A percentile compares a stretch with the other conserved stretches of the same genome.
Conservation (phyloP, 345 rosid genomes). For the Moringa oleifera region DNA sequence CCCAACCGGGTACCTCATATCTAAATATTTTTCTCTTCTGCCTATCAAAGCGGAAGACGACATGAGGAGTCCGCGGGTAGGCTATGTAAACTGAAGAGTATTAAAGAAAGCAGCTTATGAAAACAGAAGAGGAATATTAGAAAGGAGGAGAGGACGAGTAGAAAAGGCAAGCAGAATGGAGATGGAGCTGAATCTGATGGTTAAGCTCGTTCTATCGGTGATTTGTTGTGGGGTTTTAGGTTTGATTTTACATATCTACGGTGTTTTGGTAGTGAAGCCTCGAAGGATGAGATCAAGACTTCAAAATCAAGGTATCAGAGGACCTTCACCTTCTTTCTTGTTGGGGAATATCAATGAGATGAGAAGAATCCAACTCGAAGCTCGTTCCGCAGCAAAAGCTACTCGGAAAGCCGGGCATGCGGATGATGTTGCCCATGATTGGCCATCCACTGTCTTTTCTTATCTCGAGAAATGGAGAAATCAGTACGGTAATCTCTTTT, state of each 20-base stretch:
- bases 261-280: slow-evolving; percentile 22
- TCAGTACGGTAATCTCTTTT: slow-evolving; percentile 28
- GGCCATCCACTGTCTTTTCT: slow-evolving; percentile 34
- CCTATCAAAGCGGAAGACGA: too few species aligned
- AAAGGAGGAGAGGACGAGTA: background rate
- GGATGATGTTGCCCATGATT: slow-evolving; percentile 25
- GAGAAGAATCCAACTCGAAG: slow-evolving; percentile 14
- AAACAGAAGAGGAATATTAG: background rate
- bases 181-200: background rate
- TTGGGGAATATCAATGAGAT: slow-evolving; percentile 41
- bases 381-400: background rate
- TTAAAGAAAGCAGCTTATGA: too few species aligned
- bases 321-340: slow-evolving; percentile 37
- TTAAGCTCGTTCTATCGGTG: slow-evolving; percentile 10
- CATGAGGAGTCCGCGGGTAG: too few species aligned
- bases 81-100: too few species aligned
- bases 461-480: slow-evolving; percentile 24
- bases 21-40: too few species aligned
- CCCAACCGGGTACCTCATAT: too few species aligned
- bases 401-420: background rate
- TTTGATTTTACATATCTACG: slow-evolving; percentile 9
- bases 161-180: slow-evolving; percentile 3
- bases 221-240: slow-evolving; percentile 18
- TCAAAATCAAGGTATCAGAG: slow-evolving; percentile 38
- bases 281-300: slow-evolving; percentile 25